Base-by-base conservation (phyloP, 345 rosid species). In the Salix exigua region DNA sequence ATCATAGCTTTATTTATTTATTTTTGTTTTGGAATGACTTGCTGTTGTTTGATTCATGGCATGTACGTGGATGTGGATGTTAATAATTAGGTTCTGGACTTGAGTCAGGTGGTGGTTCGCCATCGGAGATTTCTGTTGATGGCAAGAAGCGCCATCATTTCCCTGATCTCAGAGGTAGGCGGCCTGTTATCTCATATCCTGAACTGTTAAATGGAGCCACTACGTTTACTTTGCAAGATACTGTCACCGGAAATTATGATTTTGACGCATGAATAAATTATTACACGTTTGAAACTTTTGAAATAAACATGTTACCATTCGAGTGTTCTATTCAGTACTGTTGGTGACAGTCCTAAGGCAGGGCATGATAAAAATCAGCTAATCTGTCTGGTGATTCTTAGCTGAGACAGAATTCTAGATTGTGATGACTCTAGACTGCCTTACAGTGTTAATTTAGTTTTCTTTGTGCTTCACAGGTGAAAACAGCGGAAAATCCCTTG, bases 401-500 rank as follows among this genome's bases (percentile, higher is more conserved):
- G 60, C 25, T 53, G 60, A 53, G 21, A 53, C 60, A 53, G 25
- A 53, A 21, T 21, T 53, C 60, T 21, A 53, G 60, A 53, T 53
- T 53, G 10, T 53, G 23, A 53, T 53, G 21, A 40, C 44, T 40
- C 44, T 35, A 30, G 35, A 14, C 40, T 66, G 40, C 18, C 69
- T 30, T 11, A 42, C 53, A 13, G 46, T 14, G 23, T 17, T 50
- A 58, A 58, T 58, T n/a, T n/a, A 58, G 23, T 71, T 44, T 17
- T 10, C 44, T 68, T 23, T 37, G n/a, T 50, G 13, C 6, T 51
- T 83, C 79, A 78, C 88, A 94, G 99, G 97, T 44, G 97, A 86
- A 83, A 93, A 87, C 71, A 92, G 79, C 84, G 64, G 82, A 68
- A 91, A 88, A 64, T 92, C 97, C 60, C 87, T 96, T 26, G 97